Base-by-base conservation (phyloP, 768 basidiomycete genomes). In the Lactifluus echinatus region DNA sequence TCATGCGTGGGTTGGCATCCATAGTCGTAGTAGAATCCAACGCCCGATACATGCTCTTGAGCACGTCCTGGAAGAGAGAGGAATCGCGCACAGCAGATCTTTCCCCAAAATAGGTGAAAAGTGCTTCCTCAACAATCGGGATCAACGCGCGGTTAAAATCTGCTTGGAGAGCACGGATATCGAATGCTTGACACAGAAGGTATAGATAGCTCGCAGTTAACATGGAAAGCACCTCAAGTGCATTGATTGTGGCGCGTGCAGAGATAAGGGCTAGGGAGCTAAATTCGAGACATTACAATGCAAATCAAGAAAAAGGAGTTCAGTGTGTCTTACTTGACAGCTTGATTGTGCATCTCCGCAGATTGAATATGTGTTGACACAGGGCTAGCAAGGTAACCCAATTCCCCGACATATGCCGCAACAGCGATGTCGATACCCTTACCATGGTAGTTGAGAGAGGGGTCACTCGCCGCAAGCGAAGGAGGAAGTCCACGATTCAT, bases 331-430 rank as follows among this genome's bases (percentile, higher is more conserved):
- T 61, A 89, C 87, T 93, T 93, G 70, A 93, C 80, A 43, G 91
- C 87, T 69, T 93, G 91, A 64, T 93, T 93, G 67, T 91, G 88
- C 87, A 92, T 89, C 72, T 93, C 90, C 1, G 90, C 90, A 2
- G 85, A 86, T 65, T 93, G 89, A 48, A 90, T 82, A 63, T 87
- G 85, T 0, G 88, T 89, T 2, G 85, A 86, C 11, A 93, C 89
- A 0, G 91, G 89, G 72, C 81, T 88, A 19, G 87, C 90, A 24
- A 92, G 78, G 66, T 79, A 84, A 28, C 89, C 90, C 31, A 93
- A 79, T 70, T 93, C 91, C 45, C 84, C 76, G 2, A 84, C 79
- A 67, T 93, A 93, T 0, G 91, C 84, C 8, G 91, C 89, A 5
- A 81, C 77, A 42, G 84, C 87, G 59, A 93, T 93, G 63, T 93